Evolutionary conservation across 2,329 filamentous ascomycete genomes (phyloP), one percentile per base, ranked within the genome.

Genomic region (Cryphonectria naterciae): DNA sequence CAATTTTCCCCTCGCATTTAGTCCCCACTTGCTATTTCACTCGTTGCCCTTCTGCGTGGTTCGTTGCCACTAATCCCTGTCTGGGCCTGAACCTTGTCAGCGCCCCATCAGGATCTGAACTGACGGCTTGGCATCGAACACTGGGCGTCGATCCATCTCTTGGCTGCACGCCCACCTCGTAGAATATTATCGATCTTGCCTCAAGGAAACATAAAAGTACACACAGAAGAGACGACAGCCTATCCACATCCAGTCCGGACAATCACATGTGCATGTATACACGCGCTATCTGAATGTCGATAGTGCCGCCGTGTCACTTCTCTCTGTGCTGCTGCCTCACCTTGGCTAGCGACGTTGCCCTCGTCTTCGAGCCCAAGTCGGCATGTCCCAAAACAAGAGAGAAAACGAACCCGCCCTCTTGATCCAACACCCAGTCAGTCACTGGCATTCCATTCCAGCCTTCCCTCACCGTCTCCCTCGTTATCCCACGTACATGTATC

Each of bases 61-160:
- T 25, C 22, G 13, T 49, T 28, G 17, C 28, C 28, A 28, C 35
- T 32, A 25, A 46, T 32, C 28, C 41, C 63, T 19, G 41, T 13
- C 41, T 52, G 43, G n/a, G 6, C 25, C 63, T 49, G 41, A n/a
- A 49, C 37, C 41, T 46, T 35, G 28, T 49, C 41, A 41, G 41
- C 63, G 41, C 63, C 43, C 63, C 63, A 65, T 65, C 63, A 49
- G 63, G 63, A 65, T 65, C 63, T 46, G n/a, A 65, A 65, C 63
- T 65, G 63, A 65, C 63, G 63, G 63, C 41, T 65, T 46, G 41
- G 63, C 63, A 65, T 65, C 32, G 35, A 61, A 61, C 35, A 39
- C 11, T 4, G 32, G 32, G 17, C 35, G 58, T 39, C 35, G 58
- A 61, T 61, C 58, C 10, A 11, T 61, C 32, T 22, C 58, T 61